Evolutionary conservation across 2,329 filamentous ascomycete genomes (phyloP).

Genomic region (Aaosphaeria pasadenensis): DNA sequence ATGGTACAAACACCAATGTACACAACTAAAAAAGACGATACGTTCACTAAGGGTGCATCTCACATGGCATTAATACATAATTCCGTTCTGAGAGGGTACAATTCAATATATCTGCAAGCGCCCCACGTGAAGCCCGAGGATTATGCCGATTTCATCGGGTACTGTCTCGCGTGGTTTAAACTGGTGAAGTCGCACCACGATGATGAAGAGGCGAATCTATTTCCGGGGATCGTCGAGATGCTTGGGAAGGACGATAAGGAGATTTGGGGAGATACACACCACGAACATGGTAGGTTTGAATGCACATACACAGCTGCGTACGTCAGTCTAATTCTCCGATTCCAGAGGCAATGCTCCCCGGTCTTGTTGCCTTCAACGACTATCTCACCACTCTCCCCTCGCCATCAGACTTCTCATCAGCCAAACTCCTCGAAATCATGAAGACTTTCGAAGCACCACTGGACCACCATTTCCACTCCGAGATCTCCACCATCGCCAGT

Average conservation of each 20-base stretch:
- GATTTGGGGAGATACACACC: slow-evolving; percentile 29
- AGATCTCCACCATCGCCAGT: slow-evolving; percentile 30
- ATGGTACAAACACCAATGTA: slow-evolving; percentile 28
- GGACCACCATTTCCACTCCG: slow-evolving; percentile 29
- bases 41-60: slow-evolving; percentile 32
- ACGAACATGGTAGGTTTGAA: slow-evolving; percentile 29
- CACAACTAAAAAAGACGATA: slow-evolving; percentile 32
- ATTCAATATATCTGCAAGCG: slow-evolving; percentile 40
- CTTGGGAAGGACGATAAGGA: slow-evolving; percentile 15
- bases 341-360: slow-evolving; percentile 26
- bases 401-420: slow-evolving; percentile 19
- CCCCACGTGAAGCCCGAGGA: slow-evolving; percentile 26
- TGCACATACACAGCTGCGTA: background rate
- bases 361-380: slow-evolving; percentile 18
- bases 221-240: slow-evolving; percentile 31
- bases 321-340: background rate
- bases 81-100: slow-evolving; percentile 39
- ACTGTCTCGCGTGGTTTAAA: slow-evolving; percentile 31
- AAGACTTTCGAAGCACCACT: slow-evolving; percentile 23
- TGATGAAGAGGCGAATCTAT: slow-evolving; percentile 35
- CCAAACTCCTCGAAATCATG: slow-evolving; percentile 24
- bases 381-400: slow-evolving; percentile 21
- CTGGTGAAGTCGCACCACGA: slow-evolving; percentile 37
- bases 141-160: slow-evolving; percentile 35
- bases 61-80: slow-evolving; percentile 42